Evolutionary conservation across 176 grass and related monocot species (phyloP).

Genomic region (Olyra latifolia): DNA sequence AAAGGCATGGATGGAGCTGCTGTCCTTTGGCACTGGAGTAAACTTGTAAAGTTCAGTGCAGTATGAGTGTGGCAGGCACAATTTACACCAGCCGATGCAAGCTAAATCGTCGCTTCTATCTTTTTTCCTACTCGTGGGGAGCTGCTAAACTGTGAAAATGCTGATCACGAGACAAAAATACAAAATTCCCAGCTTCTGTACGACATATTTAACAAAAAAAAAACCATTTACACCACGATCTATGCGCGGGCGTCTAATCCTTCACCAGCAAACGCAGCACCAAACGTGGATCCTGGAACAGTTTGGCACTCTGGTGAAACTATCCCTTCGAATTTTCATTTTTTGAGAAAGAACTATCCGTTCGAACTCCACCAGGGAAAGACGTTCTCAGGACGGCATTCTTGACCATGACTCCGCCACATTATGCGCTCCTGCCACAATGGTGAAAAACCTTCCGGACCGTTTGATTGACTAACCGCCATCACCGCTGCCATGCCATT

Average conservation of each 20-base stretch:
- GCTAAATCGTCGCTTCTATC: slow-evolving; percentile 11
- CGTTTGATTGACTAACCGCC: not conserved
- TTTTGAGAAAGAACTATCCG: too few species aligned
- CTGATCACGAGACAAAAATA: slow-evolving; percentile 25
- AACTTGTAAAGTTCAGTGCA: not conserved
- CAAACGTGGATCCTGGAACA: slow-evolving; percentile 13
- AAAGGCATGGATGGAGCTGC: not conserved
- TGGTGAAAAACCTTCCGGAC: not conserved
- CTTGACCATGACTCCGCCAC: not conserved
- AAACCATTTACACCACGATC: slow-evolving; percentile 30
- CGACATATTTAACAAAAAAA: not conserved
- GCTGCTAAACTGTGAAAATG: not conserved
- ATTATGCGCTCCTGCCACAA: not conserved
- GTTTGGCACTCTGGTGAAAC: slow-evolving; percentile 3
- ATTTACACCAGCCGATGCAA: slow-evolving; percentile 10
- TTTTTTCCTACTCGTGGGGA: not conserved
- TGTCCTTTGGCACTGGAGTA: not conserved
- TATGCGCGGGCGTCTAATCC: not conserved
- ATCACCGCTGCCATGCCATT: not conserved
- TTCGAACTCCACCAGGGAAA: not conserved
- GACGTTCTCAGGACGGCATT: not conserved
- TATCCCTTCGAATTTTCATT: slow-evolving; percentile 16
- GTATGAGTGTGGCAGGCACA: not conserved
- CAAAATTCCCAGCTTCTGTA: slow-evolving; percentile 25
- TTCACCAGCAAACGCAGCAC: slow-evolving; percentile 6